Percentiles rank a stretch among this genome's conserved stretches.
Evolutionary conservation across 768 basidiomycete species (phyloP).

Genomic region (Kwoniella mangroviensis): DNA sequence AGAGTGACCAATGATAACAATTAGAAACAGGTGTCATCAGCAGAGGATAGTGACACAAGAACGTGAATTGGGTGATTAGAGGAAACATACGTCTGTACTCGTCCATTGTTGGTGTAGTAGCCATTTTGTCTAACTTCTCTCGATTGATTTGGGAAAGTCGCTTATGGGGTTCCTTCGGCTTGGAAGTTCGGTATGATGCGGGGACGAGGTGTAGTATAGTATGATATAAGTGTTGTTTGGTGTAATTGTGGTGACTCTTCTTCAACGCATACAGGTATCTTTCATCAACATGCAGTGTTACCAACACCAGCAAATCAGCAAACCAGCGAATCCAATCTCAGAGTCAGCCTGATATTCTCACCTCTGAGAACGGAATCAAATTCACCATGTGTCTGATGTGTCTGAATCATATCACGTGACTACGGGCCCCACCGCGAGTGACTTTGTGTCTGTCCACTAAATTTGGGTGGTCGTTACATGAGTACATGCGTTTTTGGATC

Average conservation of each 20-base stretch:
- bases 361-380: slow-evolving; percentile 20
- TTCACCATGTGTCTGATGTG: not conserved
- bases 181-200: too few species aligned
- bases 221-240: too few species aligned
- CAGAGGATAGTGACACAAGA: not conserved
- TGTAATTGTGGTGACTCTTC: too few species aligned
- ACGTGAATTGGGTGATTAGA: not conserved
- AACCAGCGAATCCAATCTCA: slow-evolving; percentile 12
- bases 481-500: not conserved
- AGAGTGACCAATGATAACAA: too few species aligned
- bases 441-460: not conserved
- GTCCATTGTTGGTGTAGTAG: slow-evolving; percentile 36
- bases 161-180: too few species aligned
- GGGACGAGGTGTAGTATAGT: too few species aligned
- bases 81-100: slow-evolving; percentile 37
- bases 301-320: not conserved
- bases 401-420: too few species aligned
- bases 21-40: too few species aligned
- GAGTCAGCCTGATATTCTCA: slow-evolving; percentile 19
- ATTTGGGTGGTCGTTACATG: not conserved
- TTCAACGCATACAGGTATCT: not conserved
- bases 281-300: not conserved
- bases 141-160: too few species aligned
- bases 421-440: slow-evolving; percentile 2
- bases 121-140: slow-evolving; percentile 21